Conservation (phyloP, 2,329 filamentous ascomycete species). For the Arachnomyces sp. region DNA sequence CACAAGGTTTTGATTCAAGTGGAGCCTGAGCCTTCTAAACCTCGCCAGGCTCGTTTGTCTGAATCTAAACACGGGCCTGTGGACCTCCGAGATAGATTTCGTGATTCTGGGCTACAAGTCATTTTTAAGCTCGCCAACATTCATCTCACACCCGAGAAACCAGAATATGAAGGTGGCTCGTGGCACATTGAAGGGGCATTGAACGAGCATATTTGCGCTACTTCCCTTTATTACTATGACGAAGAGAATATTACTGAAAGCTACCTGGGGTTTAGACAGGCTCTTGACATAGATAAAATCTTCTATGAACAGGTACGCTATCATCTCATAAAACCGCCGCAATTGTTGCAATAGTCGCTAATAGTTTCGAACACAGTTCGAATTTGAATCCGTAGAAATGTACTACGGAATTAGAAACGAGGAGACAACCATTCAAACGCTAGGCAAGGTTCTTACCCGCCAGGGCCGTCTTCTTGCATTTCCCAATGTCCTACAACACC, state of each 20-base stretch:
- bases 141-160: constrained; percentile 50
- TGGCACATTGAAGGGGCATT: constrained; percentile 43
- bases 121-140: constrained; percentile 58
- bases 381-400: too few species aligned
- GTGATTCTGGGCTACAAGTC: constrained; percentile 42
- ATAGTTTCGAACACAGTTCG: too few species aligned
- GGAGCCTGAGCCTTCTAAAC: constrained; percentile 9
- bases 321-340: too few species aligned
- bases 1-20: constrained; percentile 3
- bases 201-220: constrained; percentile 58
- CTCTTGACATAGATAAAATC: constrained; percentile 19
- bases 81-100: constrained; percentile 21
- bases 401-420: not conserved
- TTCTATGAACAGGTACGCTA: constrained; percentile 6
- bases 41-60: too few species aligned
- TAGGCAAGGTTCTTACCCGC: not conserved
- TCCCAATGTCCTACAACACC: constrained; percentile 1
- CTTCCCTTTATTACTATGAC: constrained; percentile 56
- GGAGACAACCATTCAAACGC: not conserved
- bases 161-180: constrained; percentile 39
- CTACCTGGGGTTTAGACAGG: constrained; percentile 44
- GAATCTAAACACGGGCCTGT: constrained; percentile 4
- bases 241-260: constrained; percentile 51
- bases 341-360: too few species aligned
- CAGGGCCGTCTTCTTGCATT: not conserved